Evolutionary conservation across 2,329 filamentous ascomycete genomes (phyloP).

Genomic region (Neocucurbitaria cava): DNA sequence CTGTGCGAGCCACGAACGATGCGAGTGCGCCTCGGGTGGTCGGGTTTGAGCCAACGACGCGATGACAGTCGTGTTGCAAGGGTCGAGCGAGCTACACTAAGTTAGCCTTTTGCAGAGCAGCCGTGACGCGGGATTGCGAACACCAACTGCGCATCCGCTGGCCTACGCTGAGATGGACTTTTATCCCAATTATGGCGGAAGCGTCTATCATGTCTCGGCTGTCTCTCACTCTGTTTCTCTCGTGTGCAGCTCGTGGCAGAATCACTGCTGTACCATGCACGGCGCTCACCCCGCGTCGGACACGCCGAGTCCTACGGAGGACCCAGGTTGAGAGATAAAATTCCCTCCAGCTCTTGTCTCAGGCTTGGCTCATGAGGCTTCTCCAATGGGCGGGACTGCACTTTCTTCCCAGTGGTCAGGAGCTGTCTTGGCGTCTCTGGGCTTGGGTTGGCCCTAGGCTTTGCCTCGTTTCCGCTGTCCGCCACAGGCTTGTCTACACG

Average conservation of each 20-base stretch:
- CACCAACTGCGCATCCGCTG: not conserved
- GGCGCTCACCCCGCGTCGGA: constrained; percentile 23
- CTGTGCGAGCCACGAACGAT: not conserved
- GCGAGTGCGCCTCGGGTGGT: constrained; percentile 6
- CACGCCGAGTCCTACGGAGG: constrained; percentile 29
- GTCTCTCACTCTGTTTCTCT: not conserved
- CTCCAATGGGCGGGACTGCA: constrained; percentile 33
- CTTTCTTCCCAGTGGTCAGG: constrained; percentile 14
- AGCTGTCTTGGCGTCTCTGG: constrained; percentile 39
- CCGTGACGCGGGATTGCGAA: not conserved
- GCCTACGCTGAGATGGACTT: not conserved
- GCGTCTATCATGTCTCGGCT: not conserved
- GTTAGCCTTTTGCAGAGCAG: not conserved
- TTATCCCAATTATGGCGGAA: not conserved
- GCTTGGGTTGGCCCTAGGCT: constrained; percentile 32
- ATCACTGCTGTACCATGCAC: constrained; percentile 1
- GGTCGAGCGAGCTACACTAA: constrained; percentile 4
- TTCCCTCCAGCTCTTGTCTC: constrained; percentile 30
- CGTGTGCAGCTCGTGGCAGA: constrained; percentile 2
- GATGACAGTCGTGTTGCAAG: constrained; percentile 10
- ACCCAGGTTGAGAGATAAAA: constrained; percentile 10
- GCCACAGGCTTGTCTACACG: constrained; percentile 37
- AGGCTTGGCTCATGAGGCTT: constrained; percentile 33
- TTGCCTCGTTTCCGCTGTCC: constrained; percentile 21
- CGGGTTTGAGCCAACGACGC: constrained; percentile 6